Conservation (phyloP, 2,329 filamentous ascomycete species). For the Tothia fuscella region DNA sequence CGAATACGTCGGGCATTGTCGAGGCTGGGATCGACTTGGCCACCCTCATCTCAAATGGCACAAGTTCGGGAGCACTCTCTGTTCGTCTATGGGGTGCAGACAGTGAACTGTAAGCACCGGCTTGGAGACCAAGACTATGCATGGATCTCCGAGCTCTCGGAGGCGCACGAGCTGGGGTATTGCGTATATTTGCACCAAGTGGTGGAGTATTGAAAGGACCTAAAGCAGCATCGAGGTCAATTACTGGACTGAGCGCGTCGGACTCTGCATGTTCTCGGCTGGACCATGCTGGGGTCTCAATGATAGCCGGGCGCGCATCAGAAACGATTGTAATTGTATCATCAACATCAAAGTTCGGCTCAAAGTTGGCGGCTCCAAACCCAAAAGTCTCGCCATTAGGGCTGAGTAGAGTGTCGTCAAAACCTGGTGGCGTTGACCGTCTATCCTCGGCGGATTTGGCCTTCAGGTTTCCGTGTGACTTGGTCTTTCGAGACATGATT, state of each 20-base stretch:
- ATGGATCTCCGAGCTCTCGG: slow-evolving; percentile 43
- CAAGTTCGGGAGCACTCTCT: slow-evolving; percentile 69
- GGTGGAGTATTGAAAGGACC: slow-evolving; percentile 81
- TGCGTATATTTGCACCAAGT: slow-evolving; percentile 29
- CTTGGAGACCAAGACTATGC: slow-evolving; percentile 51
- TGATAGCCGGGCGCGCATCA: slow-evolving; percentile 15
- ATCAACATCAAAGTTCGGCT: slow-evolving; percentile 30
- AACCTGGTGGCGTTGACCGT: neutral
- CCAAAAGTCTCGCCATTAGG: neutral
- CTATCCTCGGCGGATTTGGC: neutral
- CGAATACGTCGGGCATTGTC: slow-evolving; percentile 77
- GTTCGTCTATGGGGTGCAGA: slow-evolving; percentile 62
- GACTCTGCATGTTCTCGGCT: slow-evolving; percentile 16
- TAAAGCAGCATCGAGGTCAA: slow-evolving; percentile 87
- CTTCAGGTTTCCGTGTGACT: slow-evolving; percentile 32
- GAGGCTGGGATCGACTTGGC: slow-evolving; percentile 46
- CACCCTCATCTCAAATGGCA: slow-evolving; percentile 52
- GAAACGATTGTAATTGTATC: slow-evolving; percentile 30
- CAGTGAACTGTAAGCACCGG: too few relatives aligned
- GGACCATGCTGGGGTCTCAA: slow-evolving; percentile 22
- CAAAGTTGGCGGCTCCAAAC: slow-evolving; percentile 21
- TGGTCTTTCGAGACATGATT: slow-evolving; percentile 52
- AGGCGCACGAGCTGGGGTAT: neutral
- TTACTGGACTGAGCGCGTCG: slow-evolving; percentile 67
- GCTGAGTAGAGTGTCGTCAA: neutral